A percentile compares a stretch with the other conserved stretches of the same genome.
Conservation (phyloP, 192 early-diverging fungal species). For the Coemansia sp. region DNA sequence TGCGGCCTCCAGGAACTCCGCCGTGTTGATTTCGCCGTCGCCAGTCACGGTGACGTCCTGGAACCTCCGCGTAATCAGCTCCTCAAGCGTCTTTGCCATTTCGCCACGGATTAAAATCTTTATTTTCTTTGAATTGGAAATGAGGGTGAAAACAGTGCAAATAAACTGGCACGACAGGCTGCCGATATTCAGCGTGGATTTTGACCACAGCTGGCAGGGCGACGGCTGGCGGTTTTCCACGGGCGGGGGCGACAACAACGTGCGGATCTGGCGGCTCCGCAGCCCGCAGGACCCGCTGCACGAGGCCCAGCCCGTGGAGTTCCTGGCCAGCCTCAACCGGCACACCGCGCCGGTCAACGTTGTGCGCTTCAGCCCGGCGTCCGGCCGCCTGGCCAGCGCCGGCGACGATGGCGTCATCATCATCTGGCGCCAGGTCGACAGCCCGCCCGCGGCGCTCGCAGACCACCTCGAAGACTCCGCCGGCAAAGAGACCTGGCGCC, state of each 20-base stretch:
- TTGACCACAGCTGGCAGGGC: slow-evolving; percentile 59
- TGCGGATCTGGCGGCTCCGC: slow-evolving; percentile 62
- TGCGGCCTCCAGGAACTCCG: slow-evolving; percentile 73
- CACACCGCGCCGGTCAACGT: slow-evolving; percentile 91
- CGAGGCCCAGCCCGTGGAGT: slow-evolving; percentile 61
- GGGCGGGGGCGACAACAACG: slow-evolving; percentile 85
- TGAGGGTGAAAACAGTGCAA: slow-evolving; percentile 73
- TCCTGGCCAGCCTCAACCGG: slow-evolving; percentile 74
- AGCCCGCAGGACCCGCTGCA: slow-evolving; percentile 14
- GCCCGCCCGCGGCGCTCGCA: slow-evolving; percentile 13
- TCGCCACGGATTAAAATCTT: neutral
- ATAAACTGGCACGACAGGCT: slow-evolving; percentile 94
- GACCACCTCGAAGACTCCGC: slow-evolving; percentile 15
- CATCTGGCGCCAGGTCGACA: slow-evolving; percentile 72
- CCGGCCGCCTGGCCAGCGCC: slow-evolving; percentile 74
- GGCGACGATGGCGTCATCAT: slow-evolving; percentile 91
- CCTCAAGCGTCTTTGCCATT: slow-evolving; percentile 47
- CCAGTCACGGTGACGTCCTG: slow-evolving; percentile 62
- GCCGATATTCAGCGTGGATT: slow-evolving; percentile 89
- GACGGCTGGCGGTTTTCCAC: slow-evolving; percentile 73
- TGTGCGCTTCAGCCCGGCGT: slow-evolving; percentile 81
- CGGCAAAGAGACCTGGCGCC: slow-evolving; percentile 75
- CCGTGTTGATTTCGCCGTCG: slow-evolving; percentile 67
- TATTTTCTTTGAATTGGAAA: slow-evolving; percentile 18
- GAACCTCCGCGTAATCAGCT: slow-evolving; percentile 64